Conservation (phyloP, 2,329 filamentous ascomycete genomes). For the Aspergillaceae sp. region DNA sequence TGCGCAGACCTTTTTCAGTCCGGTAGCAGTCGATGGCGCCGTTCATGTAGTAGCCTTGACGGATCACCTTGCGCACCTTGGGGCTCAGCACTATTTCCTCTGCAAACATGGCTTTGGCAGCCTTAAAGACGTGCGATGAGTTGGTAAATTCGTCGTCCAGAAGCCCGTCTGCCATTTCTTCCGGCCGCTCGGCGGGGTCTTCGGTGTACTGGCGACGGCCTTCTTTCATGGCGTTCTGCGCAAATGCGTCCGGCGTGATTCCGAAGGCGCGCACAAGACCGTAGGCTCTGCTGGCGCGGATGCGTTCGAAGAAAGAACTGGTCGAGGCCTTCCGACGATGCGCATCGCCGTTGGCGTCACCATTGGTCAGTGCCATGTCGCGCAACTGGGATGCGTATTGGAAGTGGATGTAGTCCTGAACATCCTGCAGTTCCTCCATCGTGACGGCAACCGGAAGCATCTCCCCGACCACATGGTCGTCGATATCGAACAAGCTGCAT, state of each 20-base stretch:
- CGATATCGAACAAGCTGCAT: constrained; percentile 54
- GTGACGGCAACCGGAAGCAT: constrained; percentile 71
- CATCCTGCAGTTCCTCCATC: constrained; percentile 91
- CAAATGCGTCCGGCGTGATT: constrained; percentile 79
- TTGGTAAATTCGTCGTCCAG: constrained; percentile 65
- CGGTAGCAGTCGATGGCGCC: constrained; percentile 79
- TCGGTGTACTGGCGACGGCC: constrained; percentile 76
- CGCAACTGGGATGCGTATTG: constrained; percentile 78
- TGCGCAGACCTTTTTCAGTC: constrained; percentile 86
- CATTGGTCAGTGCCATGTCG: constrained; percentile 59
- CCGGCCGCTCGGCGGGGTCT: constrained; percentile 68
- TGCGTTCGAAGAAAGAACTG: constrained; percentile 71
- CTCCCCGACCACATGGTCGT: constrained; percentile 69
- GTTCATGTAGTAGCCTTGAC: constrained; percentile 72
- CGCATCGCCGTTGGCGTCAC: constrained; percentile 52
- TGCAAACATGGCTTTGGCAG: constrained; percentile 77
- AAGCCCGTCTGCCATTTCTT: constrained; percentile 77
- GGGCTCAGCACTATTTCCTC: constrained; percentile 86
- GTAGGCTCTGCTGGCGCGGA: constrained; percentile 71
- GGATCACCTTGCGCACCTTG: constrained; percentile 78
- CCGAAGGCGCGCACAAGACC: constrained; percentile 81
- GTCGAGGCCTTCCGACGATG: constrained; percentile 78
- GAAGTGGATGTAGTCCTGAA: constrained; percentile 95
- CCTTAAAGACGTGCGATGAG: constrained; percentile 63
- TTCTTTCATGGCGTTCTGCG: constrained; percentile 72